Evolutionary conservation across 176 grass and related monocot species (phyloP).

Genomic region (Cocos nucifera): DNA sequence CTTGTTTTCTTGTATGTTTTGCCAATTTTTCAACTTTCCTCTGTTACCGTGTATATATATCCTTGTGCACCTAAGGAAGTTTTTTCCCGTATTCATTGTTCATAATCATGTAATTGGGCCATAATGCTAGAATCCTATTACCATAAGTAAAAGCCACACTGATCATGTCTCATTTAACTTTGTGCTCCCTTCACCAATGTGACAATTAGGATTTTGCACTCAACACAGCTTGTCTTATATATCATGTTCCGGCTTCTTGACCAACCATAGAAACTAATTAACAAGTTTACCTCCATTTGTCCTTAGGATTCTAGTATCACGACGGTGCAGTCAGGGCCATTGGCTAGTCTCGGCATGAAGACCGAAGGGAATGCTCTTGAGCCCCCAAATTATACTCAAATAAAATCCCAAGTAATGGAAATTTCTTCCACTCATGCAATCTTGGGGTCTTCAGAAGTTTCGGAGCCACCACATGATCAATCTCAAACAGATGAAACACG

Average conservation of each 20-base stretch:
- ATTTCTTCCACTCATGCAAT: not conserved
- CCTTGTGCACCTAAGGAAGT: too few species aligned
- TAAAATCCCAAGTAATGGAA: conserved; percentile 2
- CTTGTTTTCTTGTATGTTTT: too few species aligned
- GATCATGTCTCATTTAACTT: too few species aligned
- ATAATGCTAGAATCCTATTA: too few species aligned
- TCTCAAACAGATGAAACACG: not conserved
- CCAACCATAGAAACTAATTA: not conserved
- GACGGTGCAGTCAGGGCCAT: not conserved
- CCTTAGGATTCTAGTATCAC: not conserved
- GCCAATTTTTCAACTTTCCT: too few species aligned
- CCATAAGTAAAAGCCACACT: too few species aligned
- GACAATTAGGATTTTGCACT: too few species aligned
- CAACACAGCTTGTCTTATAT: too few species aligned
- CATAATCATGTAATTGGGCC: too few species aligned
- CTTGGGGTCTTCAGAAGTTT: not conserved
- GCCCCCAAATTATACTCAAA: not conserved
- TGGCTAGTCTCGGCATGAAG: not conserved
- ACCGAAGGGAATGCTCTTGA: conserved; percentile 5
- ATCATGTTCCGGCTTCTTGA: not conserved
- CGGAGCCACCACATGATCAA: conserved; percentile 1
- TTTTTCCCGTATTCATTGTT: too few species aligned
- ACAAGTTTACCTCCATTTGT: not conserved
- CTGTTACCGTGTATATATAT: too few species aligned
- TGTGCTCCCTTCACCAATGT: too few species aligned